Base-by-base conservation (phyloP, 306 rosid genomes). In the Bauhinia variegata region DNA sequence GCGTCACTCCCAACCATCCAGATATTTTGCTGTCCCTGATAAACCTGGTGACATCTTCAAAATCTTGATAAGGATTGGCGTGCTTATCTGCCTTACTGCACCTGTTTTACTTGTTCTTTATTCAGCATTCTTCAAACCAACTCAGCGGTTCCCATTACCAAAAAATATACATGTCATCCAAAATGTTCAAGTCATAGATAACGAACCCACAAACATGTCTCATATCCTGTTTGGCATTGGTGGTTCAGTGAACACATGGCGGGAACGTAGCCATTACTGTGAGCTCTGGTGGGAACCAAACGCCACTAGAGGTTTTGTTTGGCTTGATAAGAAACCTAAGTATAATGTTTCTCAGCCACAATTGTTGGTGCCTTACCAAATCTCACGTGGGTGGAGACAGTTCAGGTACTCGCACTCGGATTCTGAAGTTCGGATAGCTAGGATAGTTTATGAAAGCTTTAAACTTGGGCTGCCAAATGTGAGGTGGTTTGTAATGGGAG, bases 401-500 rank as follows among this genome's bases (percentile, higher is more conserved):
- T 71, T 85, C 86, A 77, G 19, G 63, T 72, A 66, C 78, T 67
- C 76, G 71, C 86, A 87, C 67, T 84, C 82, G 18, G 80, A 63
- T 12, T 75, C 96, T 7, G 99, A 91, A 23, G 97, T 90, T 37
- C 82, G 99, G 44, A 90, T 95, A 46, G 83, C 97, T 19, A 73
- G 99, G 43, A 85, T 93, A 19, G 90, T 93, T 46, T 62, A 60
- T 51, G 99, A 93, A 54, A 83, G 86, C 74, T 93, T 79, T 56
- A 80, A 33, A 16, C 84, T 90, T 71, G 84, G 92, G 33, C 59
- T 81, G 42, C 84, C 93, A 16, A 71, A 83, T 68, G 96, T 86
- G 52, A 72, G 96, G 82, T 95, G 99, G 99, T 88, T 95, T 68
- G 99, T 95, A 5, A 95, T 95, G 99, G 99, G 97, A 38, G 97